A percentile compares a stretch with the other conserved stretches of the same genome.
Evolutionary conservation across 306 rosid species (phyloP).

Genomic region (Lathyrus aphaca): DNA sequence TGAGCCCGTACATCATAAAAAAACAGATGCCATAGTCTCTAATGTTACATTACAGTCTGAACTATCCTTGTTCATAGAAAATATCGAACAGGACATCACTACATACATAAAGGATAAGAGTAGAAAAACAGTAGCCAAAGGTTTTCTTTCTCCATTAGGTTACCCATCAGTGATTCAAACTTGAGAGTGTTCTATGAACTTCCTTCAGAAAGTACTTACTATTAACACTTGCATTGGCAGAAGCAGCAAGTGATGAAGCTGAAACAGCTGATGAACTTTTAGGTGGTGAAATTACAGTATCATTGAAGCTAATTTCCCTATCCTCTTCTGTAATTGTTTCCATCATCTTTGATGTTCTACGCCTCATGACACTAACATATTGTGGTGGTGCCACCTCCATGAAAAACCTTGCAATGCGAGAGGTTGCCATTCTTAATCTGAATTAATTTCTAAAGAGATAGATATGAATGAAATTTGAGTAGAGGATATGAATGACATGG

Average conservation of each 20-base stretch:
- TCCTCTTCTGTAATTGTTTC: conserved; percentile 91
- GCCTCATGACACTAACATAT: conserved; percentile 79
- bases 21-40: no score
- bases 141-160: neutral
- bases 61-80: no score
- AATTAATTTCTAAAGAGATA: neutral
- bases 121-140: conserved; percentile 4
- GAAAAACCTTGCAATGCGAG: conserved; percentile 77
- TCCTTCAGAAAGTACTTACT: conserved; percentile 45
- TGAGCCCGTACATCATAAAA: no score
- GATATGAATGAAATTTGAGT: neutral
- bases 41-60: no score
- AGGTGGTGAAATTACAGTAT: conserved; percentile 31
- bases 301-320: conserved; percentile 50
- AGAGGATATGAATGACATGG: conserved; percentile 34
- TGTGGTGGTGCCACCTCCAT: conserved; percentile 97
- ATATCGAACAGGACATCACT: no score
- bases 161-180: conserved; percentile 46
- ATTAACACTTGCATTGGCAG: conserved; percentile 42
- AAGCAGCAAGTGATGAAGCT: conserved; percentile 31
- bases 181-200: conserved; percentile 57
- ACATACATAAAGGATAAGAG: neutral
- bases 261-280: conserved; percentile 30
- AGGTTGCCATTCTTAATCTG: conserved; percentile 60
- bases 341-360: conserved; percentile 73